phyloP scores from a whole-genome alignment of 768 basidiomycete genomes.

The Megacollybia marginata region DNA sequence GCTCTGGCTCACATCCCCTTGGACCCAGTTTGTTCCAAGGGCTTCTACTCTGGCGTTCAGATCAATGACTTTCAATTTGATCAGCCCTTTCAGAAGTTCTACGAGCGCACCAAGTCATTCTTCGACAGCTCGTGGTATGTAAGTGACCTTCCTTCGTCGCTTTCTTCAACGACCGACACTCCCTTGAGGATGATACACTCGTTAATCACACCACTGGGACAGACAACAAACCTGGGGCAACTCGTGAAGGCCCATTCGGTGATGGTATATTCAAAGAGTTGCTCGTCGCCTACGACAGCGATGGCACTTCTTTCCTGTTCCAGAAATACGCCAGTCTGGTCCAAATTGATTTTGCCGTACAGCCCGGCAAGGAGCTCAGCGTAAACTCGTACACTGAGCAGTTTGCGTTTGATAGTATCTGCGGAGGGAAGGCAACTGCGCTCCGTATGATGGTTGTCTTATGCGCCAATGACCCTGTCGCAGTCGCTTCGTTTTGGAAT shows the following conservation, averaged over 20 bases:
- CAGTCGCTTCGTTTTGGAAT: background rate
- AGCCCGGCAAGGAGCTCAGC: background rate
- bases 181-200: background rate
- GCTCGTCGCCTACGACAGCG: background rate
- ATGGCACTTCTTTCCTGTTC: background rate
- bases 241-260: background rate
- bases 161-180: background rate
- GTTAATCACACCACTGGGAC: background rate
- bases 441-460: background rate
- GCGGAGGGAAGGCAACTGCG: background rate
- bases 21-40: background rate
- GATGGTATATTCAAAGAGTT: background rate
- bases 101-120: background rate
- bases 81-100: background rate
- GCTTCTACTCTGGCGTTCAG: background rate
- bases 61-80: background rate
- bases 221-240: background rate
- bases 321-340: background rate
- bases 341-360: background rate
- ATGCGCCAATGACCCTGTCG: background rate
- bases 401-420: background rate
- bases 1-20: no score
- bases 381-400: background rate
- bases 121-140: background rate
- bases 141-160: background rate